Evolutionary conservation across 1,284 basidiomycete genomes (phyloP), one percentile per base, ranked within the genome.

Genomic region (Termitomyces sp.): DNA sequence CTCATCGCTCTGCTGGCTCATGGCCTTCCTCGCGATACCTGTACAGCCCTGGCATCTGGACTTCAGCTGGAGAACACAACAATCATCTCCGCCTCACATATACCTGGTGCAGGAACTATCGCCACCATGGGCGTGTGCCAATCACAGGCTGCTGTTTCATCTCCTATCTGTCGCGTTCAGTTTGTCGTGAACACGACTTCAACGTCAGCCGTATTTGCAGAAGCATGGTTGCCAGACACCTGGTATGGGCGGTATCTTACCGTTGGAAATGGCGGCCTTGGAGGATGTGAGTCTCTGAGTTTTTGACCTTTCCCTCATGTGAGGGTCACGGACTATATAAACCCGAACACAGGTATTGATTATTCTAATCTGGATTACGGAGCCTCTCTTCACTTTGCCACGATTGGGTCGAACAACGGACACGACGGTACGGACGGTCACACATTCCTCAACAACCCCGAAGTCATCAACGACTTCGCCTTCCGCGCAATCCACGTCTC

Each of bases 401-500:
- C 56, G 1, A 44, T 57, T 1, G 56, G 24, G 10, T 53, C 51
- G 5, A 52, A 60, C 41, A 57, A 57, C 8, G 58, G 58, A 5
- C 56, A 60, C 45, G 52, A 57, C 26, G 56, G 54, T 5, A 6
- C 33, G 5, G 41, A 40, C 12, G 56, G 53, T 3, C 4, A 5
- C 1, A 15, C 33, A 1, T 53, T 55, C 19, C 31, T 53, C 5
- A 39, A 57, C n/a, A 10, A 53, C 6, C 48, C 53, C 12, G 53
- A 60, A 50, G 56, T 57, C 31, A 57, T 60, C 47, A 55, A 57
- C 13, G 56, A 60, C 45, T 60, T 57, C 19, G 53, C 55, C 5
- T 52, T 39, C 33, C 56, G 58, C 6, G 55, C 54, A 6, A 42
- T 52, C 0, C 53, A 57, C 30, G 45, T 52, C 28, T 30, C 47